Base-by-base conservation (phyloP, 306 rosid species). In the Trifolium repens region DNA sequence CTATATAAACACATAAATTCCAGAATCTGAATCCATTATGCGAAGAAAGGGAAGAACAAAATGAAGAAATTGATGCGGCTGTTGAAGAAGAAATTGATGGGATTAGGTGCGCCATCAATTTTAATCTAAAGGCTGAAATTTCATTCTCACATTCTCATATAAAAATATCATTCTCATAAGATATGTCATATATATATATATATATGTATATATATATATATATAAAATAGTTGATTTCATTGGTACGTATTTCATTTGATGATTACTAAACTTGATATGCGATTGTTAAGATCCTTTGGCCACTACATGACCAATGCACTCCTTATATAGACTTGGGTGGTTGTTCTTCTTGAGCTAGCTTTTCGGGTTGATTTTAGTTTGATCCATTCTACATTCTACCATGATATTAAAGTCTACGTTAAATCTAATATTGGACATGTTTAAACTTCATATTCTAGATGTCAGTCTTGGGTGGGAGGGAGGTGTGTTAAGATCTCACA, bases 181-280 rank as follows among this genome's bases (percentile, higher is more conserved):
- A 30, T 30, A 30, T 22, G 24, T 22, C 24, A 0, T 30, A 30
- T 30, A 30, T 30, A n/a, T 42, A 27, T 62, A 54, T 68, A 53
- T 2, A n/a, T 27, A 27, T 27, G 2, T 30, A 30, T 30, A 30
- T 30, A 0, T 30, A 30, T 30, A 30, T 30, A n/a, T 42, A 27
- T 62, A 54, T 68, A 53, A 39, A 74, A 46, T 69, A 44, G 47
- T 22, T 22, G 1, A 22, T 22, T 22, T 22, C 24, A 44, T 32
- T 71, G 34, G 57, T 19, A 34, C 73, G 58, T 46, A 26, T 46
- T n/a, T 75, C 16, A 76, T 55, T 67, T 22, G 73, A 54, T 72
- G 52, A 59, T 72, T 24, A 8, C 37, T 44, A 30, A 35, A 11
- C 14, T 50, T 12, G 58, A 58, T 71, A 14, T 49, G 59, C 55